Evolutionary conservation across 2,329 filamentous ascomycete species (phyloP).

Genomic region (Exophiala dermatitidis): DNA sequence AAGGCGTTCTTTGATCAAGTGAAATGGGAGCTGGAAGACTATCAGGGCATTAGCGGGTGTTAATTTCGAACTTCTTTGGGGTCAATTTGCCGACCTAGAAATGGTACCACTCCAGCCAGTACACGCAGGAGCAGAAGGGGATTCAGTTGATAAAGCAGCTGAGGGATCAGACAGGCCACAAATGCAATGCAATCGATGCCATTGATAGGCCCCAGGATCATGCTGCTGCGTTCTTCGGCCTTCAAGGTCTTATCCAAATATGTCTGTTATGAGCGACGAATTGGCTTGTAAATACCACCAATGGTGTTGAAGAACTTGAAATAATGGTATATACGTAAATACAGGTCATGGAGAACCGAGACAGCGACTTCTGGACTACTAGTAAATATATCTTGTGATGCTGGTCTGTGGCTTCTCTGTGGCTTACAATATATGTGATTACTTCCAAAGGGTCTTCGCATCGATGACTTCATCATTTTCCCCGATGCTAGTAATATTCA

Average conservation of each 20-base stretch:
- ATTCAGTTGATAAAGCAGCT: conserved; percentile 62
- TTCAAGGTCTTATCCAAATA: no score
- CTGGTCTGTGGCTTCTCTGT: no score
- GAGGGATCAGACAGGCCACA: conserved; percentile 61
- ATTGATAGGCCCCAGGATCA: conserved; percentile 68
- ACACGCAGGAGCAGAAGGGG: conserved; percentile 48
- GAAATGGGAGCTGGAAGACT: conserved; percentile 48
- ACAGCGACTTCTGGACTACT: no score
- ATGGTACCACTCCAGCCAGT: conserved; percentile 59
- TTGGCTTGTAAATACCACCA: not conserved
- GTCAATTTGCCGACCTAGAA: conserved; percentile 51
- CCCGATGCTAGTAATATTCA: no score
- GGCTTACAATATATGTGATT: no score
- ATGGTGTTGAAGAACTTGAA: not conserved
- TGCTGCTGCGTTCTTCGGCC: conserved; percentile 35
- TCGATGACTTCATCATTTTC: no score
- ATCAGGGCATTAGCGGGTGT: not conserved
- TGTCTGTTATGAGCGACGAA: no score
- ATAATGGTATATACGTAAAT: no score
- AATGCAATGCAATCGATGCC: conserved; percentile 71
- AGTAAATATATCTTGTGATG: no score
- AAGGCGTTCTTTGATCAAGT: conserved; percentile 54
- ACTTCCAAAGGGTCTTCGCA: no score
- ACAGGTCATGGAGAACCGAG: no score
- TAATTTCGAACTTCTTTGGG: not conserved